Base-by-base conservation (phyloP, 1,284 basidiomycete species). In the Caloboletus firmus region DNA sequence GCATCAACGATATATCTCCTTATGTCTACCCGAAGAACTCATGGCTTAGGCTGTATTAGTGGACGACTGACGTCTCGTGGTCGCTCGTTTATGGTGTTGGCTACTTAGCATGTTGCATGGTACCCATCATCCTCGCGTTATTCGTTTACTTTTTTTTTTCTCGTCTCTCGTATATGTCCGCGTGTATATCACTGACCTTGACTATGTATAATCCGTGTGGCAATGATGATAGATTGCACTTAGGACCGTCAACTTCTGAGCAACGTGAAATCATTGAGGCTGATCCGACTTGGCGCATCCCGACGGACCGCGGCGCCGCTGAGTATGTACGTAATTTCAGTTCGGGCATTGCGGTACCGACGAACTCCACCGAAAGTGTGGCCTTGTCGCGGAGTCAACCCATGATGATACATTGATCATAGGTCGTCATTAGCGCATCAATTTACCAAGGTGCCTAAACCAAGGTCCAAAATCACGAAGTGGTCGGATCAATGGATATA, bases 31-130 rank as follows among this genome's bases (percentile, higher is more conserved):
- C 24, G 24, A 24, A 5, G 9, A 35, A 39, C 32, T 36, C 22
- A 31, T 34, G 8, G 35, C 44, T 43, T 46, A 49, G 5, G n/a
- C 42, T 61, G 49, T 65, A 60, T 41, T 53, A 49, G 45, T 42
- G 34, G 31, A 40, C 8, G 28, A 47, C 48, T 43, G 44, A 58
- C 42, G 1, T 36, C 40, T 47, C 5, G 36, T 31, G 30, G 49
- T 49, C 37, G 26, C 31, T 41, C 35, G 15, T 22, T 13, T 32
- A 45, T 42, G n/a, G 39, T 43, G 24, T 39, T 31, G 36, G 59
- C 28, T 18, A 24, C 34, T 7, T 18, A 9, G 28, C 15, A 31
- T 24, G 43, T 28, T 18, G 13, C 44, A 28, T 51, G 26, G 12
- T 43, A 39, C 18, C 22, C 11, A 22, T 41, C 6, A 45, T 39